Conservation (phyloP, 306 rosid species). For the Pachyrhizus erosus region DNA sequence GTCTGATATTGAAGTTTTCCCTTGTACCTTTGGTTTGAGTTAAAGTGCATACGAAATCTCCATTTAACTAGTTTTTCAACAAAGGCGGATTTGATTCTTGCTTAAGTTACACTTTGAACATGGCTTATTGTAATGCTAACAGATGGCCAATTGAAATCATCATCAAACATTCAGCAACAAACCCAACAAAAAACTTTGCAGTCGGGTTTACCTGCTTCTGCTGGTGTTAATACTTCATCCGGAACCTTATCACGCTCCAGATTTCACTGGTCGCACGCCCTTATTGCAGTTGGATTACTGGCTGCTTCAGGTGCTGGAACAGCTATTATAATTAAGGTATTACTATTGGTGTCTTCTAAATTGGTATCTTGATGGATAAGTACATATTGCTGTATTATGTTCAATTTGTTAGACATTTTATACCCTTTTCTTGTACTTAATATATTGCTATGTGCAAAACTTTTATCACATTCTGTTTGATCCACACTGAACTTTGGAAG, state of each 20-base stretch:
- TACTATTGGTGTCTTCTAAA: conserved; percentile 25
- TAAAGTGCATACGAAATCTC: conserved; percentile 32
- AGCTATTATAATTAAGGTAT: conserved; percentile 83
- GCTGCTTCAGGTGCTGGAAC: conserved; percentile 90
- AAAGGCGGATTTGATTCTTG: conserved; percentile 29
- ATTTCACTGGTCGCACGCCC: conserved; percentile 90
- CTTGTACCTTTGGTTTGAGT: background rate
- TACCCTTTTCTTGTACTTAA: conserved; percentile 27
- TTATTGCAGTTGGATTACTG: conserved; percentile 75
- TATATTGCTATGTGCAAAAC: conserved; percentile 7
- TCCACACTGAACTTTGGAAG: conserved; percentile 36
- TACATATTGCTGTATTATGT: conserved; percentile 18
- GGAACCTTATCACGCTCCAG: conserved; percentile 54
- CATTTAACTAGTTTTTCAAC: conserved; percentile 5
- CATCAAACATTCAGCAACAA: conserved; percentile 63
- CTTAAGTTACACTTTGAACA: conserved; percentile 27
- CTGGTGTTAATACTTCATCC: conserved; percentile 48
- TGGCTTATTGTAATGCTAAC: conserved; percentile 43
- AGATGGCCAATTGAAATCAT: conserved; percentile 64
- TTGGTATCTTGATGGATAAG: conserved; percentile 21
- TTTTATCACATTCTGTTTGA: conserved; percentile 34
- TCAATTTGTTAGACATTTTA: conserved; percentile 32
- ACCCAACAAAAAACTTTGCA: conserved; percentile 61
- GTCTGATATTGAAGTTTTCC: conserved; percentile 26
- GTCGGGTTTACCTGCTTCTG: conserved; percentile 57